phyloP scores from a whole-genome alignment of 2,329 filamentous ascomycete genomes.

The Magnaporthales sp. region DNA sequence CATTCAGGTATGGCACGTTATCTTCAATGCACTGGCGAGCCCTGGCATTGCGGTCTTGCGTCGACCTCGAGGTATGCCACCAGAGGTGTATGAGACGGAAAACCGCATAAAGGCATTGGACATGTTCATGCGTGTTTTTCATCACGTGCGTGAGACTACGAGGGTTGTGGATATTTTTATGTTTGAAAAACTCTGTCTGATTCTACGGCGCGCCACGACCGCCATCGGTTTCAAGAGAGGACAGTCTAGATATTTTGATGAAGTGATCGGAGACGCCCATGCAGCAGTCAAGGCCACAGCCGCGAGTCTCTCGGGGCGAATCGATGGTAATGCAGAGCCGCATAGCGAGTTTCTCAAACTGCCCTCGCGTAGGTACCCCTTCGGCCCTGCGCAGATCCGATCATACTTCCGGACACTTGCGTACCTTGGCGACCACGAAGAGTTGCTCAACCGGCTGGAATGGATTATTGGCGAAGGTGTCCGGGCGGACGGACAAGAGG shows the following conservation, averaged over 20 bases:
- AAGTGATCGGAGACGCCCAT: slow-evolving; percentile 10
- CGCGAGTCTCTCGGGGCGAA: slow-evolving; percentile 16
- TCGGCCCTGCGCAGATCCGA: slow-evolving; percentile 41
- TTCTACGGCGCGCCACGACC: slow-evolving; percentile 21
- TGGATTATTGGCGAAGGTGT: slow-evolving; percentile 49
- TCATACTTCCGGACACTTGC: slow-evolving; percentile 56
- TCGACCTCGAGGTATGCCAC: slow-evolving; percentile 1
- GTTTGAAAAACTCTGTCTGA: slow-evolving; percentile 26
- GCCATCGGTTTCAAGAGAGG: not conserved
- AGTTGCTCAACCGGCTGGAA: slow-evolving; percentile 44
- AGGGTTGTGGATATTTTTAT: slow-evolving; percentile 22
- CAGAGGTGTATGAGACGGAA: not conserved
- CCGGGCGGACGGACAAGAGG: slow-evolving; percentile 11
- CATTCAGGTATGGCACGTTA: slow-evolving; percentile 25
- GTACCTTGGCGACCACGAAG: slow-evolving; percentile 47
- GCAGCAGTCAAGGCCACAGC: slow-evolving; percentile 11
- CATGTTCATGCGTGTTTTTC: slow-evolving; percentile 22
- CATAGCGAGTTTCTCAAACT: slow-evolving; percentile 13
- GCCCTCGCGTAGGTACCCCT: slow-evolving; percentile 24
- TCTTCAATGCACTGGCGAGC: slow-evolving; percentile 29
- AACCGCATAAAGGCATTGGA: slow-evolving; percentile 21
- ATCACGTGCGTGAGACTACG: slow-evolving; percentile 2
- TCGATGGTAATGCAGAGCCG: not conserved
- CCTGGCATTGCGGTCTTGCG: slow-evolving; percentile 20
- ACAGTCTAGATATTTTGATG: not conserved